Evolutionary conservation across 495 filamentous ascomycete species (phyloP), one percentile per base, ranked within the genome.

Genomic region (Neurospora sp.): DNA sequence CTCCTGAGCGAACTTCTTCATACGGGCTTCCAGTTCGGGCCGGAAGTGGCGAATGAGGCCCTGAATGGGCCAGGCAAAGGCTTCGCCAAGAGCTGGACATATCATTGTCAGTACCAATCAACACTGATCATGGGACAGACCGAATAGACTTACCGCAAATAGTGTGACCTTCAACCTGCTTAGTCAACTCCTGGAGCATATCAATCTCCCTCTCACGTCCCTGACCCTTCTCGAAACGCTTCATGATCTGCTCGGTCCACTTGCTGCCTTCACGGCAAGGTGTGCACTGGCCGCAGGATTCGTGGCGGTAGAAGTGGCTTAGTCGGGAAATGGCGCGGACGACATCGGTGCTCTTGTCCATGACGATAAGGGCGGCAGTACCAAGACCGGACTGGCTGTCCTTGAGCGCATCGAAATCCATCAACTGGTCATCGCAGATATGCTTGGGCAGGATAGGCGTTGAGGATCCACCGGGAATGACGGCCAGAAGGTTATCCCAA

Each of bases 221-320:
- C 80, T 93, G 88, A 72, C 96, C 96, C 82, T 90, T 92, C 87
- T 97, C 93, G 78, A 99, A 94, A 71, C 96, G 91, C 82, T 92
- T 85, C 96, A 99, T 99, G 82, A 99, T 98, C 86, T 98, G 93
- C 83, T 96, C 92, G 35, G 95, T 97, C 96, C 96, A 98, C 86
- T 94, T 97, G 85, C 89, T 93, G 76, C 96, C 96, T 84, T 99
- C 96, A 80, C 96, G 91, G 86, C 96, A 99, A 38, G 96, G 96
- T 23, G 96, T 99, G 88, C 96, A 99, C 85, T 98, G 95, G 73
- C 96, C 96, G 84, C 96, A 99, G 77, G 91, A 93, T 86, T 99
- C 96, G 85, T 99, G 96, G 83, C 93, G 93, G 88, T 98, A 99
- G 88, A 99, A 99, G 80, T 93, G 93, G 75, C 92, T 92, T 79